Percentiles rank a stretch among this genome's conserved stretches.
Evolutionary conservation across 2,329 filamentous ascomycete species (phyloP).

Genomic region (Ceratocystis alfenasii): DNA sequence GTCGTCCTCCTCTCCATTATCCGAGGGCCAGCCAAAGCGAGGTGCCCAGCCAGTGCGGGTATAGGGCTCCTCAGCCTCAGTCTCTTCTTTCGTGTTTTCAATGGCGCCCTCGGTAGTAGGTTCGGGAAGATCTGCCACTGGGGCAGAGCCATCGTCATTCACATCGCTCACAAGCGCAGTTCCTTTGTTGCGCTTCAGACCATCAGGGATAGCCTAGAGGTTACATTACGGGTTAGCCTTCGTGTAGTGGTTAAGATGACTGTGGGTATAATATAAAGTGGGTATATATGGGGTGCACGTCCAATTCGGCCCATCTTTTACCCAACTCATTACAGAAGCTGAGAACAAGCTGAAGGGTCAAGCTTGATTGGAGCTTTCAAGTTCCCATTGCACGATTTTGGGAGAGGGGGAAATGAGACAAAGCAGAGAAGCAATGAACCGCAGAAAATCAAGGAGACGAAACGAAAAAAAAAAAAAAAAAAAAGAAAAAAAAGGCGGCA

Average conservation of each 20-base stretch:
- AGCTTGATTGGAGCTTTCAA: conserved; percentile 4
- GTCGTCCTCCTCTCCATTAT: conserved; percentile 48
- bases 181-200: conserved; percentile 52
- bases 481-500: background rate
- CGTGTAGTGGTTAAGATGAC: background rate
- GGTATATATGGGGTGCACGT: background rate
- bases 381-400: background rate
- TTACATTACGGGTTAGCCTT: background rate
- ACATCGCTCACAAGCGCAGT: conserved; percentile 67
- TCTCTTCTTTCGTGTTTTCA: conserved; percentile 40
- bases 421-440: conserved; percentile 10
- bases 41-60: conserved; percentile 73
- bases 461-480: background rate
- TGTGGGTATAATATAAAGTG: background rate
- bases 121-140: conserved; percentile 65
- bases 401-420: background rate
- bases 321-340: conserved; percentile 18
- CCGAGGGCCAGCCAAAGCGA: conserved; percentile 60
- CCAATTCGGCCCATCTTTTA: background rate
- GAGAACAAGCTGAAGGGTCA: conserved; percentile 17
- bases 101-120: conserved; percentile 60
- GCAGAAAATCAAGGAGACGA: conserved; percentile 18
- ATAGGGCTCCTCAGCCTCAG: conserved; percentile 39
- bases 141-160: conserved; percentile 51
- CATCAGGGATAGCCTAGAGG: conserved; percentile 48